Percentiles rank a stretch among this genome's conserved stretches.
These are phyloP conservation scores for Delitschia confertaspora DNA, from an alignment of 495 filamentous ascomycete species.

Conservation along the genomic window DNA sequence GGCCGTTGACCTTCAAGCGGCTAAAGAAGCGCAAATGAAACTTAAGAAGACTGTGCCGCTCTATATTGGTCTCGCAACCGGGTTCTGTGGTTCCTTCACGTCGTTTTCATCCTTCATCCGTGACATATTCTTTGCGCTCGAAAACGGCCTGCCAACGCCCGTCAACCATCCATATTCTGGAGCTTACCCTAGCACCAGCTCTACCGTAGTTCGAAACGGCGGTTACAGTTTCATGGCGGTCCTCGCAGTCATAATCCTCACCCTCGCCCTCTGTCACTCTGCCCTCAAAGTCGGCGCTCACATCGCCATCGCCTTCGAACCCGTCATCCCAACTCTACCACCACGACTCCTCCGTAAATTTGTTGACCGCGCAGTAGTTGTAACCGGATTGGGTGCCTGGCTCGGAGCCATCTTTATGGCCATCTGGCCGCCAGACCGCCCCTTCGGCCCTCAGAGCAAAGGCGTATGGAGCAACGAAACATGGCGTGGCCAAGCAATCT, in stretches of 20 bases:
- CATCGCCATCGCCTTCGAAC: constrained; percentile 55
- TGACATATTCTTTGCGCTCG: constrained; percentile 73
- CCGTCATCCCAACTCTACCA: constrained; percentile 49
- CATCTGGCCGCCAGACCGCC: constrained; percentile 62
- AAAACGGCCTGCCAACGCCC: constrained; percentile 58
- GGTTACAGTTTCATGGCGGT: constrained; percentile 79
- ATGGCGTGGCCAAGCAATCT: constrained; percentile 68
- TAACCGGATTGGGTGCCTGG: constrained; percentile 67
- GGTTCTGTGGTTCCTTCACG: constrained; percentile 89
- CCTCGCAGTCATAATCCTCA: constrained; percentile 58
- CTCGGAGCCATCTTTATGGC: constrained; percentile 66
- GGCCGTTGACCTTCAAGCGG: constrained; percentile 30
- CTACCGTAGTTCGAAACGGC: constrained; percentile 47
- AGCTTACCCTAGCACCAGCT: constrained; percentile 2
- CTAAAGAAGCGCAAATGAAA: constrained; percentile 21
- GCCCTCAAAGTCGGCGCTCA: constrained; percentile 69
- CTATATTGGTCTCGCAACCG: constrained; percentile 85
- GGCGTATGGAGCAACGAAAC: constrained; percentile 36
- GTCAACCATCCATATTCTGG: constrained; percentile 32
- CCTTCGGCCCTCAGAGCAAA: constrained; percentile 28
- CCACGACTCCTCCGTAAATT: constrained; percentile 47
- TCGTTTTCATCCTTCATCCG: constrained; percentile 87
- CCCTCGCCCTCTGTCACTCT: constrained; percentile 57
- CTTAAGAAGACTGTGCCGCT: constrained; percentile 76
- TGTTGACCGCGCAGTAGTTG: constrained; percentile 52